Conservation (phyloP, 2,329 filamentous ascomycete species). For the Lomentospora prolificans region DNA sequence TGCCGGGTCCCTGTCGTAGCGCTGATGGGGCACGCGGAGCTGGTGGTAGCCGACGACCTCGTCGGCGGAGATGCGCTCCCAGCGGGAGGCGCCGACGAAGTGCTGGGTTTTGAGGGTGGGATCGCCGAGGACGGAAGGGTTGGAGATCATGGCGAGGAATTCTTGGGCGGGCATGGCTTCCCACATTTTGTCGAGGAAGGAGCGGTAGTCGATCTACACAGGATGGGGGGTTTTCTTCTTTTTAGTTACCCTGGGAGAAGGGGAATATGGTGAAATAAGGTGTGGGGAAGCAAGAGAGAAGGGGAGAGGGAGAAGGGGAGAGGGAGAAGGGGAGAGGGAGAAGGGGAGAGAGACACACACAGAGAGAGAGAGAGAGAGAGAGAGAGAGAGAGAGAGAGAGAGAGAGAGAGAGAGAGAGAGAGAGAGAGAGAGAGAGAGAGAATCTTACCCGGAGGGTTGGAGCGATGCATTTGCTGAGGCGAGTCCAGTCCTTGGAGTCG, state of each 20-base stretch:
- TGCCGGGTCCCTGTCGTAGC: conserved; percentile 40
- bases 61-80: conserved; percentile 46
- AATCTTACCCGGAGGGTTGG: conserved; percentile 25
- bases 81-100: conserved; percentile 50
- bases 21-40: conserved; percentile 52
- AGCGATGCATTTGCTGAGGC: conserved; percentile 50
- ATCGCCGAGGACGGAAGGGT: conserved; percentile 48
- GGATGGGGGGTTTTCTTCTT: background rate
- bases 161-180: conserved; percentile 50
- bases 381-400: background rate
- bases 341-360: background rate
- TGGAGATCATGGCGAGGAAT: conserved; percentile 51
- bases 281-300: conserved; percentile 55
- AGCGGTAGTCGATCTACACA: conserved; percentile 58
- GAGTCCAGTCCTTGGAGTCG: conserved; percentile 56
- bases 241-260: conserved; percentile 12
- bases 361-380: background rate
- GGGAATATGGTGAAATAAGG: conserved; percentile 46
- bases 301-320: no score
- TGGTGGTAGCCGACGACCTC: conserved; percentile 52
- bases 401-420: background rate
- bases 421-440: background rate
- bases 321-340: conserved; percentile 23
- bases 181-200: conserved; percentile 51
- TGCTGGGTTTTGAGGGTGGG: conserved; percentile 54